Base-by-base conservation (phyloP, 257 asterid genomes). In the Capsicum chinense region DNA sequence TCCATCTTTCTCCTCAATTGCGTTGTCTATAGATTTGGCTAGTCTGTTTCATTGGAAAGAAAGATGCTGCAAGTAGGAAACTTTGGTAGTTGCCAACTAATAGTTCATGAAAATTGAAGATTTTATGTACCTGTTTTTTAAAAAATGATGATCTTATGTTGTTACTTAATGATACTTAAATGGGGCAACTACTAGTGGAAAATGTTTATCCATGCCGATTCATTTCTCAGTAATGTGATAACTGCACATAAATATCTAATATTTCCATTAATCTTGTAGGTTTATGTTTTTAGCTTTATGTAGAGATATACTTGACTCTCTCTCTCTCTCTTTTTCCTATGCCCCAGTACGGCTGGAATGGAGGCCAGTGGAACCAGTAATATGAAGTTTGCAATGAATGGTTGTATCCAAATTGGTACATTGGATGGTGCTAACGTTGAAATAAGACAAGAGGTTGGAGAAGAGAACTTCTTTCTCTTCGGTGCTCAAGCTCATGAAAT, bases 281-380 rank as follows among this genome's bases (percentile, higher is more conserved):
- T 26, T 54, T 44, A 44, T 44, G 84, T 1, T 81, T 44, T 63
- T 47, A 67, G 85, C 56, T 67, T 35, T 67, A 37, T 57, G 35
- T 83, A 54, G 85, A 67, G 80, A 48, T 33, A 56, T 69, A 56
- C 67, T 48, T 79, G 50, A 17, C 80, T 47, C 64, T 73, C 17
- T 21, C 16, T 74, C 7, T 39, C 8, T 62, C 60, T 84, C 70
- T 83, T 67, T 50, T 66, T 74, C 52, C 50, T 56, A n/a, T 68
- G 78, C 76, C 15, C 15, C 70, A 92, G 98, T 89, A 94, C 97
- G 85, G 98, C 97, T 86, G 98, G 98, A 63, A 94, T 94, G 97
- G 98, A 94, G 88, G 97, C 98, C 79, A 94, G 98, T 86, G 98
- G 98, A 87, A 93, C 98, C 63, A 94, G 98, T 92, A 94, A 94